These are phyloP conservation scores for Medicago lupulina DNA, from an alignment of 306 rosid genomes.

Conservation along the genomic window DNA sequence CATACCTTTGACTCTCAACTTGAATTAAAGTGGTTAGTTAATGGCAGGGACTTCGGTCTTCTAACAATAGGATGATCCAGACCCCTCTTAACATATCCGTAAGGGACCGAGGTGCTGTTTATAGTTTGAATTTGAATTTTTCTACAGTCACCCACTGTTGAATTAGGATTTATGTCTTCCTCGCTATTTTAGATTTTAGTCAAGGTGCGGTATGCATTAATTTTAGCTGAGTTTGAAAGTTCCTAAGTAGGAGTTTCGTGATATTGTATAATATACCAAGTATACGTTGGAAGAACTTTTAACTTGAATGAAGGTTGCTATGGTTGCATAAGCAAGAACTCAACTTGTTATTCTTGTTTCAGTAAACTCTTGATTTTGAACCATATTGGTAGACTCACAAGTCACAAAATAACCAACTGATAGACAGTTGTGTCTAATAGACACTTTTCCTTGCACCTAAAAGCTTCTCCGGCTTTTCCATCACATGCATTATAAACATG, in stretches of 20 bases:
- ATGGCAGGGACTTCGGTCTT: background rate
- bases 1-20: background rate
- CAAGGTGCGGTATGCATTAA: constrained; percentile 11
- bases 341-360: constrained; percentile 3
- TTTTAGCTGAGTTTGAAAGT: background rate
- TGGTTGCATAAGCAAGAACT: constrained; percentile 9
- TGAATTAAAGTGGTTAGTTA: background rate
- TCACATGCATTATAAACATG: background rate
- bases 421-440: background rate
- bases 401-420: constrained; percentile 6
- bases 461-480: background rate
- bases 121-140: background rate
- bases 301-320: constrained; percentile 15
- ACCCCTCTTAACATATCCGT: background rate
- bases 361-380: background rate
- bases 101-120: background rate
- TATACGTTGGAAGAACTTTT: background rate
- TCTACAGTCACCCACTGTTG: background rate
- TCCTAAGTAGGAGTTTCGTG: background rate
- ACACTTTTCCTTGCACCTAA: constrained; percentile 7
- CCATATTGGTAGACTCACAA: background rate
- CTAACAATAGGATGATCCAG: background rate
- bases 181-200: background rate
- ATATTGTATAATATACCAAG: background rate
- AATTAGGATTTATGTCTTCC: background rate